Conservation (phyloP, 305 asterid species). For the Fraxinus dipetala region DNA sequence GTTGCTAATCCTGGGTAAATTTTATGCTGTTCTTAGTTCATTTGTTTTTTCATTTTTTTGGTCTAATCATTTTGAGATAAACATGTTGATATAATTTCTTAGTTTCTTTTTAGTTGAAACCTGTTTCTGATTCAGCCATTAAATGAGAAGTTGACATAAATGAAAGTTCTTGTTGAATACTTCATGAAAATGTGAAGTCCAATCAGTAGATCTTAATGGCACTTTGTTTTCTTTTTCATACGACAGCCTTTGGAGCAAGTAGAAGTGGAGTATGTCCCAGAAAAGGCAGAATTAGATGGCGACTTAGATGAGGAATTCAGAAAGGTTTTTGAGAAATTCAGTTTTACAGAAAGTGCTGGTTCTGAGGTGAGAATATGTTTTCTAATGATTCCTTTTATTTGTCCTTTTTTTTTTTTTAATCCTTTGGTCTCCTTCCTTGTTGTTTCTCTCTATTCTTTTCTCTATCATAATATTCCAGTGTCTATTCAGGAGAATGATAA, state of each 20-base stretch:
- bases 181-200: neutral
- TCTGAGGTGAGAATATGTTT: constrained; percentile 51
- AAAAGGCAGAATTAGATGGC: constrained; percentile 73
- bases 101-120: neutral
- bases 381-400: constrained; percentile 6
- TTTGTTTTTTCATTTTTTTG: neutral
- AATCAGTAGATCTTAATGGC: neutral
- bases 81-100: neutral
- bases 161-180: neutral
- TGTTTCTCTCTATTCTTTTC: constrained; percentile 3
- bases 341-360: constrained; percentile 45
- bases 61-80: neutral
- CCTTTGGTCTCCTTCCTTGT: neutral
- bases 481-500: constrained; percentile 58
- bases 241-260: constrained; percentile 54
- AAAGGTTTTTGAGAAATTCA: constrained; percentile 86
- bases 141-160: neutral
- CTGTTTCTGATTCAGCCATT: constrained; percentile 4
- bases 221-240: neutral
- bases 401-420: neutral
- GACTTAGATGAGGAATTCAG: constrained; percentile 69
- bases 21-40: neutral
- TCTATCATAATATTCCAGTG: neutral
- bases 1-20: neutral
- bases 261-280: constrained; percentile 90